Evolutionary conservation across 371 early-diverging fungal genomes (phyloP).

Genomic region (Dichotomocladium elegans): DNA sequence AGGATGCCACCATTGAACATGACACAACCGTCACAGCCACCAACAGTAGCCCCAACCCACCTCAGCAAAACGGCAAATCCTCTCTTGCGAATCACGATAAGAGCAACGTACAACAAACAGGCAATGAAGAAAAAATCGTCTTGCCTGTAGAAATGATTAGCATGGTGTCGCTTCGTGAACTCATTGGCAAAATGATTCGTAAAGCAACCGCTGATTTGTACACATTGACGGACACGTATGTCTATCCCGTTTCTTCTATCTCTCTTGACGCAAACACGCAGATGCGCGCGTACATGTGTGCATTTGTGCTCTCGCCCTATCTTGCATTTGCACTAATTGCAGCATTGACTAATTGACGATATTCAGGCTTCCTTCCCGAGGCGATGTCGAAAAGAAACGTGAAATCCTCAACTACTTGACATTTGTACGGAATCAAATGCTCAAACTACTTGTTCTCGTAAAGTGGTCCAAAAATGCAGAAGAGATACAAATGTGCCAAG

Average conservation of each 20-base stretch:
- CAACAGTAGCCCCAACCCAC: no score
- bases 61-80: no score
- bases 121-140: slow-evolving; percentile 19
- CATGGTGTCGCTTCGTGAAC: slow-evolving; percentile 54
- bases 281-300: no score
- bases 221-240: slow-evolving; percentile 57
- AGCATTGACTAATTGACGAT: no score
- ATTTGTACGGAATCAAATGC: slow-evolving; percentile 55
- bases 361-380: slow-evolving; percentile 52
- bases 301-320: not conserved
- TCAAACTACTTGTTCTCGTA: slow-evolving; percentile 64
- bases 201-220: slow-evolving; percentile 55
- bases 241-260: not conserved
- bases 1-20: not conserved
- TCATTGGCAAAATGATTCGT: slow-evolving; percentile 55
- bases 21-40: no score
- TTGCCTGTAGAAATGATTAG: slow-evolving; percentile 50
- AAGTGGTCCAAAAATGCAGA: slow-evolving; percentile 72
- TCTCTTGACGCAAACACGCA: not conserved
- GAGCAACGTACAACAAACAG: not conserved
- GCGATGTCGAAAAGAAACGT: slow-evolving; percentile 53
- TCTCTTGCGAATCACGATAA: no score
- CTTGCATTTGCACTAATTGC: no score
- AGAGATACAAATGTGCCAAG: slow-evolving; percentile 75
- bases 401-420: slow-evolving; percentile 57